Evolutionary conservation across 176 grass and related monocot genomes (phyloP).

Genomic region (Rhipidocladum racemiflorum): DNA sequence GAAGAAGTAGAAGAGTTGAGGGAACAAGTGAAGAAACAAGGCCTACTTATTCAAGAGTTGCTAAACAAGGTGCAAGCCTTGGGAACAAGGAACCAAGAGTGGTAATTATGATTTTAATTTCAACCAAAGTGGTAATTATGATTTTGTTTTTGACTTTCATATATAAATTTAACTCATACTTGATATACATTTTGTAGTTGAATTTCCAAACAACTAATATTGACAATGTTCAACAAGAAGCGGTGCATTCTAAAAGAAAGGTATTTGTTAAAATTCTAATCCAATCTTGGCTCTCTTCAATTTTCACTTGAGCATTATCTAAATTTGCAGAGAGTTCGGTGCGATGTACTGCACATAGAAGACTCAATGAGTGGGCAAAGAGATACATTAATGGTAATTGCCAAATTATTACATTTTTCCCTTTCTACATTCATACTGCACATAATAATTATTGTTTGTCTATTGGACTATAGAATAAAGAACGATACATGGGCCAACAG

Average conservation of each 20-base stretch:
- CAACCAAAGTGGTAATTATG: too few species aligned
- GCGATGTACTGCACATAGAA: accelerated
- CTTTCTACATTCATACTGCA: too few species aligned
- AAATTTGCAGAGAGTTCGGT: background rate
- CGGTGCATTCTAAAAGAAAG: background rate
- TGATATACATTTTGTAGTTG: background rate
- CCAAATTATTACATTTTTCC: too few species aligned
- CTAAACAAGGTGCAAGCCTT: background rate
- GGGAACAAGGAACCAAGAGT: background rate
- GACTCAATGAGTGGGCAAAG: background rate
- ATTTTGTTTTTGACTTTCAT: background rate
- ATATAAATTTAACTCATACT: background rate
- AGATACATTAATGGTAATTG: background rate
- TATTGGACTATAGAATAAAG: too few species aligned
- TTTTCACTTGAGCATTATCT: background rate
- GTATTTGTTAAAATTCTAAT: background rate
- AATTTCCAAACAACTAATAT: background rate
- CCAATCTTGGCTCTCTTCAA: background rate
- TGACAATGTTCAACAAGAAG: background rate
- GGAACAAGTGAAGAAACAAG: too few species aligned
- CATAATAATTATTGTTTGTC: too few species aligned
- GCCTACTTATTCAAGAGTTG: background rate
- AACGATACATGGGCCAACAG: too few species aligned
- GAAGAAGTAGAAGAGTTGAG: too few species aligned
- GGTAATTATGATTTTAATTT: background rate